Base-by-base conservation (phyloP, 2,329 filamentous ascomycete genomes). In the Diaporthe australafricana region DNA sequence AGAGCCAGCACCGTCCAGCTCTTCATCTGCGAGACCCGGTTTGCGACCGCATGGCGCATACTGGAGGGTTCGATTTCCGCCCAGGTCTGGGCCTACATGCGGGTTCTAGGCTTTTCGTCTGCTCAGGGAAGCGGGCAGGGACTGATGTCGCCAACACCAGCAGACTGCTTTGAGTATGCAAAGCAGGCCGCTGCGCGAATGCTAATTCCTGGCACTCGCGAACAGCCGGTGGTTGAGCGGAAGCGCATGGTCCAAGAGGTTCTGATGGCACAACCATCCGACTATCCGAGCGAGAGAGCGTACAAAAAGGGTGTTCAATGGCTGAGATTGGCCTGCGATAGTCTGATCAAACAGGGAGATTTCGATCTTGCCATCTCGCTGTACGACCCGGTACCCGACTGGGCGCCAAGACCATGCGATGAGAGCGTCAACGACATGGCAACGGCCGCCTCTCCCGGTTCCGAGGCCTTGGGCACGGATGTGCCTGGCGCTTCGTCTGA, bases 1-100 rank as follows among this genome's bases (percentile, higher is more conserved):
- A 62, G 50, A 30, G 57, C 71, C 7, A 66, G 69, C 22, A 76
- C 73, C 17, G 75, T 75, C 50, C 71, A 73, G 63, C 72, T 74
- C 52, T 70, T 75, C 47, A 73, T 76, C 27, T 74, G 73, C 68
- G 65, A 74, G 50, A 70, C 71, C 22, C 73, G 75, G 20, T 76
- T 75, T 68, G 70, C 69, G 1, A 69, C 72, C 14, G 72, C 70
- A 53, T 76, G 74, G 74, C 71, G 70, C n/a, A 73, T 76, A 30
- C 72, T 76, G 6, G 50, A 72, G 38, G 74, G 72, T 32, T 75
- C 74, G 57, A 72, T 76, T 16, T 72, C 74, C 6, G 73, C 72
- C 5, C 71, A 53, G 14, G 74, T 75, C 25, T 76, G 75, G 75
- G 73, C 75, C 2, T 75, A 75, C 63, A 76, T 76, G 75, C 74